These are phyloP conservation scores for Nemania bipapillata DNA, from an alignment of 2,329 filamentous ascomycete genomes.

Conservation along the genomic window DNA sequence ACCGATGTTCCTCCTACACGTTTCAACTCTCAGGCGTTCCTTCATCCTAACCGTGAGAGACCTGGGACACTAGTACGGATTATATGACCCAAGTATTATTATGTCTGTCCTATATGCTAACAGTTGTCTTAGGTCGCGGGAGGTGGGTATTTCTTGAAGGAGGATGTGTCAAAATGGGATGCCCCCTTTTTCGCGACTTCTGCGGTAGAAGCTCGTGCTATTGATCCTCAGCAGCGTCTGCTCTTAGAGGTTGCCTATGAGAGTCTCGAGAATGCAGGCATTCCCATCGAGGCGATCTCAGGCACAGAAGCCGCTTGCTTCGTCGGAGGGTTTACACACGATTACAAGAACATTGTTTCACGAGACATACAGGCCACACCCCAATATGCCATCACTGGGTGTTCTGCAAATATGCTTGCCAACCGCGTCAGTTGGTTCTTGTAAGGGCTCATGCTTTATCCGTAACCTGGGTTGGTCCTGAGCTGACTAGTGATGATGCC, in stretches of 20 bases:
- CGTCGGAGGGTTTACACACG: slow-evolving; percentile 18
- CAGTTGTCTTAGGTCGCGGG: slow-evolving; percentile 1
- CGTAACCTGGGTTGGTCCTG: background rate
- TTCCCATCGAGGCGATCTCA: slow-evolving; percentile 22
- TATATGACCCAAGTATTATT: background rate
- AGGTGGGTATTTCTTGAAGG: slow-evolving; percentile 16
- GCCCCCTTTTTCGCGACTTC: slow-evolving; percentile 10
- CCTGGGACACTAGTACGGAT: slow-evolving; percentile 13
- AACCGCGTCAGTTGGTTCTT: slow-evolving; percentile 23
- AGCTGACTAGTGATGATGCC: background rate
- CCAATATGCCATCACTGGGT: slow-evolving; percentile 16
- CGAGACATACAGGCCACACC: slow-evolving; percentile 15
- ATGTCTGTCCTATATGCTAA: background rate
- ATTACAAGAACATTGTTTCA: slow-evolving; percentile 19
- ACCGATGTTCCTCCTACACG: slow-evolving; percentile 12
- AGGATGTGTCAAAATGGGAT: slow-evolving; percentile 14
- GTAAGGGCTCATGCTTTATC: background rate
- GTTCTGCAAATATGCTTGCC: slow-evolving; percentile 8
- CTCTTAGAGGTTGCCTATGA: slow-evolving; percentile 15
- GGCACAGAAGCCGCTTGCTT: slow-evolving; percentile 19
- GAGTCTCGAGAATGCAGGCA: slow-evolving; percentile 18
- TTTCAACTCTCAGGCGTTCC: slow-evolving; percentile 8
- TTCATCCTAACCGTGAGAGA: slow-evolving; percentile 16
- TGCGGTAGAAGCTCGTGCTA: background rate
- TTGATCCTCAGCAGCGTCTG: slow-evolving; percentile 15